Evolutionary conservation across 1,284 basidiomycete genomes (phyloP).

Genomic region (Wolfiporia cocos): DNA sequence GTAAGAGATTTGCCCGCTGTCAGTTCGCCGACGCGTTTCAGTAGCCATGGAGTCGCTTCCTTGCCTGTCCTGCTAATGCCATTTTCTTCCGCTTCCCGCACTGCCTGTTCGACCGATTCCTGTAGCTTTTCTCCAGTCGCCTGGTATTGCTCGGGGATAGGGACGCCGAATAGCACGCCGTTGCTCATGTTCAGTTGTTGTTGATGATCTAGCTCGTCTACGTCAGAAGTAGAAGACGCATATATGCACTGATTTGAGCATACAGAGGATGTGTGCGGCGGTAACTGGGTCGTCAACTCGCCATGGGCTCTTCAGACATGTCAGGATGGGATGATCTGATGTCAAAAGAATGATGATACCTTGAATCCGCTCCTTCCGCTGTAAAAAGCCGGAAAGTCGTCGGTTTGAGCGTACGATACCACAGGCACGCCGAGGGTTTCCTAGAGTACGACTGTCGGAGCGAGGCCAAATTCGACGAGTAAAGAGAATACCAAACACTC

Average conservation of each 20-base stretch:
- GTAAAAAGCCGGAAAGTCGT: constrained; percentile 95
- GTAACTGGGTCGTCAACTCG: constrained; percentile 49
- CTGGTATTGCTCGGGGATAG: constrained; percentile 81
- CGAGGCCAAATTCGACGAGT: too few species aligned
- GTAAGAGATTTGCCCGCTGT: constrained; percentile 71
- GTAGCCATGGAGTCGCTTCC: constrained; percentile 93
- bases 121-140: constrained; percentile 69
- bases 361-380: constrained; percentile 78
- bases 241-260: constrained; percentile 18
- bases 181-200: constrained; percentile 58
- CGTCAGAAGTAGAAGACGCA: not conserved
- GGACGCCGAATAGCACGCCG: constrained; percentile 82
- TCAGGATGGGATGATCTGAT: not conserved
- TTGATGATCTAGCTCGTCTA: constrained; percentile 44
- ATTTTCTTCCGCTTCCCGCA: constrained; percentile 77
- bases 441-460: too few species aligned
- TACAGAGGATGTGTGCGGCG: constrained; percentile 72
- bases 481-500: constrained; percentile 74
- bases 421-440: constrained; percentile 97
- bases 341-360: constrained; percentile 33
- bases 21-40: constrained; percentile 80
- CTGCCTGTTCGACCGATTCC: constrained; percentile 78
- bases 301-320: constrained; percentile 59
- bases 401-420: constrained; percentile 67
- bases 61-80: constrained; percentile 84